Percentiles rank a stretch among this genome's conserved stretches.
Conservation (phyloP, 345 rosid species). For the Populus nigra region DNA sequence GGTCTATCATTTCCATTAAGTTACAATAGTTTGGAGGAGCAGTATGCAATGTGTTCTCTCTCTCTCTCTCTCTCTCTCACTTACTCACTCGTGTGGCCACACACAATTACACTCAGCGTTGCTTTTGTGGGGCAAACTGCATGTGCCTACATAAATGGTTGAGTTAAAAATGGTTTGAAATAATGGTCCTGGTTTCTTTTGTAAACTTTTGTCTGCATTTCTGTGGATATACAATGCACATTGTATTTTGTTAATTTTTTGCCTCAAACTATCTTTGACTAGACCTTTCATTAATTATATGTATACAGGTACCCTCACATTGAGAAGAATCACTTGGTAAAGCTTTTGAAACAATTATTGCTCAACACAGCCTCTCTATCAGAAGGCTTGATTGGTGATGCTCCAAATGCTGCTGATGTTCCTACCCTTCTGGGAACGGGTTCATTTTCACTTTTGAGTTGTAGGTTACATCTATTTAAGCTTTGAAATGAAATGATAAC, state of each 20-base stretch:
- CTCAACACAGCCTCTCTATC: slow-evolving; percentile 52
- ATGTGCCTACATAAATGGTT: not conserved
- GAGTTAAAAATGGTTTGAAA: slow-evolving; percentile 1
- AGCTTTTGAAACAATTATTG: slow-evolving; percentile 89
- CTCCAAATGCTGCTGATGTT: slow-evolving; percentile 75
- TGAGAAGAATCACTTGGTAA: slow-evolving; percentile 82
- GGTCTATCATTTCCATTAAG: slow-evolving; percentile 74
- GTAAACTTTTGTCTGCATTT: not conserved
- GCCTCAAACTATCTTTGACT: slow-evolving; percentile 7
- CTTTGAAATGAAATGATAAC: slow-evolving; percentile 14
- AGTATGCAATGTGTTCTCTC: slow-evolving; percentile 41
- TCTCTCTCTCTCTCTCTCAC: not conserved
- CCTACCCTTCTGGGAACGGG: slow-evolving; percentile 89
- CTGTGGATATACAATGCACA: not conserved
- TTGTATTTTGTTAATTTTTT: not conserved
- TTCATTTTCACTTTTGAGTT: slow-evolving; percentile 82
- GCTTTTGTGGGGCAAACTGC: not conserved
- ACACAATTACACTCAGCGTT: not conserved
- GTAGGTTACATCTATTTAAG: slow-evolving; percentile 47
- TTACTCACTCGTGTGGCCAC: not conserved
- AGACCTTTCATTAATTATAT: slow-evolving; percentile 26
- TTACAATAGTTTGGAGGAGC: slow-evolving; percentile 63
- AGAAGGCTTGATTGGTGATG: slow-evolving; percentile 41
- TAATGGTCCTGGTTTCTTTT: not conserved
- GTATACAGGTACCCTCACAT: slow-evolving; percentile 77